Base-by-base conservation (phyloP, 2,329 filamentous ascomycete species). In the Monilinia laxa region DNA sequence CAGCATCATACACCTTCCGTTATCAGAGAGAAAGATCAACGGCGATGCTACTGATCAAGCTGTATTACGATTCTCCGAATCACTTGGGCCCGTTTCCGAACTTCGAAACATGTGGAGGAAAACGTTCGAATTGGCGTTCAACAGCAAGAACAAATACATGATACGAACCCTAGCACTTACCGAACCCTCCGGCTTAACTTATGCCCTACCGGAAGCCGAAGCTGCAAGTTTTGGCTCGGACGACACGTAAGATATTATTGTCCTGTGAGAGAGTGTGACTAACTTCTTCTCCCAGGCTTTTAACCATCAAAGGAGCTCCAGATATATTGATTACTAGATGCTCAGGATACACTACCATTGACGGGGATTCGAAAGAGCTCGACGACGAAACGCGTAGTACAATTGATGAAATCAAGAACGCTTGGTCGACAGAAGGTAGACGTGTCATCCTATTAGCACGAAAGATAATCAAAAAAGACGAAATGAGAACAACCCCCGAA, bases 131-230 rank as follows among this genome's bases (percentile, higher is more conserved):
- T 80, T 91, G 45, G 85, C 88, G 0, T 93, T 93, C 76, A 92
- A 92, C 79, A 91, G 88, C 78, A 91, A 91, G 80, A 92, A 92
- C 79, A 93, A 93, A 77, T 92, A 87, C 75, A 92, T 92, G 85
- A 83, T 92, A 62, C 83, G 85, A 31, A 69, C 71, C 87, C 84
- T 71, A 81, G 85, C 42, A 80, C 89, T 58, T 87, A 83, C 4
- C 75, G 69, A 71, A 9, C 11, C 55, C 6, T 31, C 45, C 6
- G 70, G 69, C 20, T 64, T 68, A 4, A 23, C 56, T 28, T 12
- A 65, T 14, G 69, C 66, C 28, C 51, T 71, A 12, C 53, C 69
- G 47, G 23, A 54, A 3, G 55, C 28, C 9, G 68, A 71, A 49
- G 67, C 64, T 20, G 28, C 42, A 45, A 16, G 52, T 31, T 70